These are phyloP conservation scores for Rhodamnia argentea DNA, from an alignment of 345 rosid genomes.

Conservation along the genomic window DNA sequence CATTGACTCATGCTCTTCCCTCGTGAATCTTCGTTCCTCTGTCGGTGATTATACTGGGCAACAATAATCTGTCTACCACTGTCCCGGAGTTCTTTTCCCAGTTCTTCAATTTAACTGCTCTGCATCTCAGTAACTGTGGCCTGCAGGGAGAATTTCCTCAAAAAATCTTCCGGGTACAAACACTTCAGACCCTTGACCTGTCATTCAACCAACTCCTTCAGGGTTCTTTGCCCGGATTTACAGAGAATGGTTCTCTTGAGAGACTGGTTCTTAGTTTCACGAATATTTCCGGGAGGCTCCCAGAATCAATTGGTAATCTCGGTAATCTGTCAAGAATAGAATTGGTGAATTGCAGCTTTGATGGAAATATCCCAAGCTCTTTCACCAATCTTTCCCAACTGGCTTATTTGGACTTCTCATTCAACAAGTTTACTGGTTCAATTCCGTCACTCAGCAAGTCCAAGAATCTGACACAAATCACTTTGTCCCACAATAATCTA, in stretches of 20 bases:
- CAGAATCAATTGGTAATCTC: slow-evolving; percentile 16
- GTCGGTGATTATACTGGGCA: slow-evolving; percentile 1
- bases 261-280: slow-evolving; percentile 12
- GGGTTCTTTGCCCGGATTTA: slow-evolving; percentile 6
- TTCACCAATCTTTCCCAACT: slow-evolving; percentile 7
- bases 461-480: slow-evolving; percentile 9
- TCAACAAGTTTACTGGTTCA: slow-evolving; percentile 15
- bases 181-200: slow-evolving; percentile 19
- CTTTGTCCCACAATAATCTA: slow-evolving; percentile 11
- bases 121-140: slow-evolving; percentile 4
- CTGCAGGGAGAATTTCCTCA: slow-evolving; percentile 20
- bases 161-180: slow-evolving; percentile 6
- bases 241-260: slow-evolving; percentile 4
- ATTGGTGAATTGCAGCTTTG: slow-evolving; percentile 4
- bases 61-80: slow-evolving; percentile 4
- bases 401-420: slow-evolving; percentile 18
- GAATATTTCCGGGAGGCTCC: slow-evolving; percentile 12
- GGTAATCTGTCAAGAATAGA: slow-evolving; percentile 3
- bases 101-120: slow-evolving; percentile 1
- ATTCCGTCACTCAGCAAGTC: slow-evolving; percentile 15
- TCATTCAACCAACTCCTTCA: not conserved
- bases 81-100: slow-evolving; percentile 16
- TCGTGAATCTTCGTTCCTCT: slow-evolving; percentile 1
- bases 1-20: not conserved
- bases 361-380: slow-evolving; percentile 18